phyloP scores from a whole-genome alignment of 305 asterid species.

The Fraxinus paxiana region DNA sequence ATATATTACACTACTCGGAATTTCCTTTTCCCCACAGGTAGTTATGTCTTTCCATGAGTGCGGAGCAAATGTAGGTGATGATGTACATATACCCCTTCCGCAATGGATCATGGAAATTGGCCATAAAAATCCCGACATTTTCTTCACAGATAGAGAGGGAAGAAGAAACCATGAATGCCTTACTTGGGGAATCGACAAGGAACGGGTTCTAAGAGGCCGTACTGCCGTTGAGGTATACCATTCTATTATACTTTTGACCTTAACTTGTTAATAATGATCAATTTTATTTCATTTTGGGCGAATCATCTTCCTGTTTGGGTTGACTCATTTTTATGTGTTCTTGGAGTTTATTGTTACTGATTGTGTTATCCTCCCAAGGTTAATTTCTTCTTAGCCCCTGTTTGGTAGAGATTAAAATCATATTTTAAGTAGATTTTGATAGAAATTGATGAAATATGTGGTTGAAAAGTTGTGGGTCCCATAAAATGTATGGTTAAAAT shows the following conservation, averaged over 20 bases:
- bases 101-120: slow-evolving; percentile 65
- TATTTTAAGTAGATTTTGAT: neutral
- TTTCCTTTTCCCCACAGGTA: slow-evolving; percentile 36
- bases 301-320: neutral
- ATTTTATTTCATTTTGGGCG: neutral
- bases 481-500: neutral
- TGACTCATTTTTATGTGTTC: neutral
- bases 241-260: neutral
- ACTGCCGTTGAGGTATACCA: slow-evolving; percentile 64
- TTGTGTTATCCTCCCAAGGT: neutral
- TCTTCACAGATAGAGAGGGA: slow-evolving; percentile 66
- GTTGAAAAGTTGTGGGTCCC: neutral
- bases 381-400: neutral
- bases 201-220: slow-evolving; percentile 70
- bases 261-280: neutral
- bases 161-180: slow-evolving; percentile 69
- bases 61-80: slow-evolving; percentile 68
- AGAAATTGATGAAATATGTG: neutral
- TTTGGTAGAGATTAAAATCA: neutral
- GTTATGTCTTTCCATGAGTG: slow-evolving; percentile 83
- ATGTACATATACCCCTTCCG: slow-evolving; percentile 72
- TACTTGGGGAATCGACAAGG: slow-evolving; percentile 83
- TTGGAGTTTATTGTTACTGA: neutral
- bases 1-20: neutral
- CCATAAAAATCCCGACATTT: slow-evolving; percentile 58